A percentile compares a stretch with the other conserved stretches of the same genome.
Conservation (phyloP, 179 eudicot species). For the Beta corolliflora region DNA sequence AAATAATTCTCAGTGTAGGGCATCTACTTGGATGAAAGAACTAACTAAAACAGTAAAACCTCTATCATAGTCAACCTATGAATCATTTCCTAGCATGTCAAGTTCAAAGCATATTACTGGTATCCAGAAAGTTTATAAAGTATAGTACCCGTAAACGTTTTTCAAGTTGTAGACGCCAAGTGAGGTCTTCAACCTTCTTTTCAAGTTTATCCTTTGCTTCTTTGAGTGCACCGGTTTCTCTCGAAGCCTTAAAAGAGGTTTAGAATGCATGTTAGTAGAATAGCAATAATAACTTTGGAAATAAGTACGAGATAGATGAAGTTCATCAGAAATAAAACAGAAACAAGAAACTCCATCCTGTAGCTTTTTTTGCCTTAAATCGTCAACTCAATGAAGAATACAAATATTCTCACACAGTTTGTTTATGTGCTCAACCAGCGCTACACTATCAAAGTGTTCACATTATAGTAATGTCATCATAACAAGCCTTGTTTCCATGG, state of each 20-base stretch:
- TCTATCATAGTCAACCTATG: background rate
- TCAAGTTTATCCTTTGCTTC: constrained; percentile 90
- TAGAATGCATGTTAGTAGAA: constrained; percentile 22
- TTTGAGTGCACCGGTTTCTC: constrained; percentile 81
- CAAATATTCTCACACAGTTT: background rate
- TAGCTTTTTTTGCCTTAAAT: background rate
- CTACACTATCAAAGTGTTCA: background rate
- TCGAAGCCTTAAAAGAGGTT: constrained; percentile 60
- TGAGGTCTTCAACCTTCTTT: constrained; percentile 81
- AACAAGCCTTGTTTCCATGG: constrained; percentile 1
- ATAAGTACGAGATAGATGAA: background rate
- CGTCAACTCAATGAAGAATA: background rate
- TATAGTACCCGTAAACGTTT: constrained; percentile 79
- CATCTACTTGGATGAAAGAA: background rate
- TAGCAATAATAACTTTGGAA: background rate
- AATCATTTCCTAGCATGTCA: constrained; percentile 11
- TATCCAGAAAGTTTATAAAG: background rate
- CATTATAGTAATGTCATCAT: background rate
- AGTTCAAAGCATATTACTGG: constrained; percentile 2
- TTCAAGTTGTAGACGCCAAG: constrained; percentile 73
- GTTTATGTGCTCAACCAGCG: background rate
- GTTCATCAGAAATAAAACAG: constrained; percentile 17
- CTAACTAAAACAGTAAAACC: background rate
- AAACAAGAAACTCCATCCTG: background rate
- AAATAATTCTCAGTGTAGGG: background rate